Percentiles rank a stretch among this genome's conserved stretches.
phyloP scores from a whole-genome alignment of 176 grass and related monocot species.

The Triticum urartu region DNA sequence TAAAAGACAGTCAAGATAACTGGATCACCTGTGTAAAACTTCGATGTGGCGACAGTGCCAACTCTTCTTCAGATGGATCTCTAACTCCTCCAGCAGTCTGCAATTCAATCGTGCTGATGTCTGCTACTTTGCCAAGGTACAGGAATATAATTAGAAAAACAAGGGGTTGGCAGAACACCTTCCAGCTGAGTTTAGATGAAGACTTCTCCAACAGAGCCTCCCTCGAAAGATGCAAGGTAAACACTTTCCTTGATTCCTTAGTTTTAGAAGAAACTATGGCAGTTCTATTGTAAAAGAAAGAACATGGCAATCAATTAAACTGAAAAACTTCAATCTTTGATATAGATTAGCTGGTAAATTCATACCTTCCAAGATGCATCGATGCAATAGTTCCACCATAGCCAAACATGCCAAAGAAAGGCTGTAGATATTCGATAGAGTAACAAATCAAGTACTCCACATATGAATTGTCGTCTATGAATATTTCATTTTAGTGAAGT shows the following conservation, averaged over 20 bases:
- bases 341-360: not conserved
- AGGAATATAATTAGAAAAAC: not conserved
- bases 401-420: constrained; percentile 62
- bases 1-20: not conserved
- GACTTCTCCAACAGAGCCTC: constrained; percentile 37
- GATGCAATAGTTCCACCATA: constrained; percentile 54
- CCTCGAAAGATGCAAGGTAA: constrained; percentile 51
- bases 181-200: constrained; percentile 32
- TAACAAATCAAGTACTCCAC: not conserved
- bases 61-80: constrained; percentile 46
- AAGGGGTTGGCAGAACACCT: constrained; percentile 20
- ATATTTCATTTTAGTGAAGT: not conserved
- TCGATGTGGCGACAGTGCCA: constrained; percentile 35
- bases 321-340: not conserved
- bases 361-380: constrained; percentile 61
- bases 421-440: constrained; percentile 37
- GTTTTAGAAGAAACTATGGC: constrained; percentile 49
- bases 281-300: constrained; percentile 24
- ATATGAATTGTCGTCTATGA: not conserved
- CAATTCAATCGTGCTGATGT: constrained; percentile 16
- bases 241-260: constrained; percentile 50
- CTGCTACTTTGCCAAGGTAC: not conserved
- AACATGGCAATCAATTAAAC: not conserved
- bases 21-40: constrained; percentile 50
- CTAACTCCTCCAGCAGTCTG: constrained; percentile 52